These are phyloP conservation scores for Anthracocystis walkeri DNA, from an alignment of 1,284 basidiomycete genomes.

Conservation along the genomic window DNA sequence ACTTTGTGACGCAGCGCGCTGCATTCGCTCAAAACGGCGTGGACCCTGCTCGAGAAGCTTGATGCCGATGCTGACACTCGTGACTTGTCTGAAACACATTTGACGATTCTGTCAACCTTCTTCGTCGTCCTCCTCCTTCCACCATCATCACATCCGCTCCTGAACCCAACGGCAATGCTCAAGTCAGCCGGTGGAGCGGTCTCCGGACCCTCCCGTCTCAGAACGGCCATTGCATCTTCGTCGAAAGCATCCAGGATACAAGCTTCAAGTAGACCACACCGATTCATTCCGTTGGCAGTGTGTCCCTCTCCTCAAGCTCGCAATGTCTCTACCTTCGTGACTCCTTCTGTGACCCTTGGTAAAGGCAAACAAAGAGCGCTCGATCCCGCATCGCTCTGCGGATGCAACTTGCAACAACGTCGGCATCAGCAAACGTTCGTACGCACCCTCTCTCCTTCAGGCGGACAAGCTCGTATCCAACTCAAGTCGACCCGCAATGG, in stretches of 20 bases:
- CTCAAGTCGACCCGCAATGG: conserved; percentile 45
- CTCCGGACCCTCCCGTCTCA: conserved; percentile 45
- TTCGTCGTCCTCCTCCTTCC: not conserved
- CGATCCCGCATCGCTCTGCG: conserved; percentile 10
- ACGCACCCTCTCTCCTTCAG: conserved; percentile 38
- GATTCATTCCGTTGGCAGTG: conserved; percentile 4
- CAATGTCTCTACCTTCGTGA: not conserved
- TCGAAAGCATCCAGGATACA: conserved; percentile 4
- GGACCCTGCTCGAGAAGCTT: conserved; percentile 4
- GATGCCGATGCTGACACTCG: not conserved
- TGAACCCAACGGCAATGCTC: conserved; percentile 22
- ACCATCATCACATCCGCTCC: conserved; percentile 3
- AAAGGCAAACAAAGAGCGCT: conserved; percentile 36
- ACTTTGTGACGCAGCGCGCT: conserved; percentile 4
- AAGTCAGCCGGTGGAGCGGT: conserved; percentile 34
- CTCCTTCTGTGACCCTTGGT: not conserved
- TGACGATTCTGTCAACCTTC: not conserved
- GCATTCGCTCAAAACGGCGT: not conserved
- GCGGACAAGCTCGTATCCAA: conserved; percentile 43
- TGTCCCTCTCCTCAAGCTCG: conserved; percentile 4
- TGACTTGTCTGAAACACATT: not conserved
- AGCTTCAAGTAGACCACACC: conserved; percentile 1
- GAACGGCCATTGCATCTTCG: conserved; percentile 2
- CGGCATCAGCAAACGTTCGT: conserved; percentile 42
- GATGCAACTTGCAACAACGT: conserved; percentile 16